Evolutionary conservation across 2,329 filamentous ascomycete genomes (phyloP), one percentile per base, ranked within the genome.

Genomic region (Diaporthe australafricana): DNA sequence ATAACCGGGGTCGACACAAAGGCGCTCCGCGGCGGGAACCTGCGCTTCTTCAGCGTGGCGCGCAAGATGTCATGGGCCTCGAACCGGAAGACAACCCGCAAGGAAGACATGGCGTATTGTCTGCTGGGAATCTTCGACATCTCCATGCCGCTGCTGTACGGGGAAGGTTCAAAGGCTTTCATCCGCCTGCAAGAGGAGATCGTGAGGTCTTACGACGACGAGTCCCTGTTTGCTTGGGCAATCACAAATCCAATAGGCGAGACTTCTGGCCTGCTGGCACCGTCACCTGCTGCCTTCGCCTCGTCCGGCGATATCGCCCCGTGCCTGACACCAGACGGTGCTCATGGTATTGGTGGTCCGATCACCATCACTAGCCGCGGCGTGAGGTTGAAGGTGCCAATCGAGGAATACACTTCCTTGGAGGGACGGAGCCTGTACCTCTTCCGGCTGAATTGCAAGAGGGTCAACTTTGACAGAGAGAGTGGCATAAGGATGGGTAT

Each of bases 191-290:
- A 70, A n/a, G 56, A 63, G 30, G 68, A 65, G 11, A 75, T 78
- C 45, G 71, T 75, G 12, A 73, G 63, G 6, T 73, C 75, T 20
- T 53, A 52, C 12, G 50, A 52, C 9, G 63, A 67, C n/a, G 63
- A 67, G 35, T 67, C 63, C 12, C 63, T 67, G 7, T 67, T 55
- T 11, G 48, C 63, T 25, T 67, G 63, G 63, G 74, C 56, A 12
- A 63, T 40, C 57, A 63, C 40, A 16, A 45, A 9, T 35, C 5
- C 74, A 74, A 73, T 75, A 75, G 71, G 70, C 70, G 63, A 72
- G 75, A 50, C 52, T 38, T 57, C 55, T 38, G 48, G 62, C 9
- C 72, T 73, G 65, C 47, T 75, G 70, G 53, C 57, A 35, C 57
- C 57, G 20, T 47, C 38, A 17, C 56, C 56, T n/a, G 56, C 25